Conservation (phyloP, 1,284 basidiomycete species). For the Cutaneotrichosporon daszewskae region DNA sequence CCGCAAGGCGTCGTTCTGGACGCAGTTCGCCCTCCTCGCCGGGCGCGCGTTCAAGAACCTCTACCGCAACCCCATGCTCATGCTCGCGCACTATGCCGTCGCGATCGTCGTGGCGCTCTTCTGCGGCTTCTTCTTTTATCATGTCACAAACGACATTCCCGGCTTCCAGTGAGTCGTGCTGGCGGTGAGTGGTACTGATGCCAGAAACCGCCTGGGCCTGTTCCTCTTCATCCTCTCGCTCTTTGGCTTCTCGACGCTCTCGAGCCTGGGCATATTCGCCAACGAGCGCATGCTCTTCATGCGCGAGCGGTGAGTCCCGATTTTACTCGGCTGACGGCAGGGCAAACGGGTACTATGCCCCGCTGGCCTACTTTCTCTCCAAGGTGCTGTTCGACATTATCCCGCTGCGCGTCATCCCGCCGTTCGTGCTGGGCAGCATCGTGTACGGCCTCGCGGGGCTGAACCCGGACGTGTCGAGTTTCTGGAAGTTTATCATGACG, state of each 20-base stretch:
- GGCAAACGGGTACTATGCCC: constrained; percentile 93
- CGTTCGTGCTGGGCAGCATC: constrained; percentile 88
- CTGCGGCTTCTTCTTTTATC: constrained; percentile 49
- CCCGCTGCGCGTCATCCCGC: constrained; percentile 87
- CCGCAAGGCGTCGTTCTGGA: constrained; percentile 75
- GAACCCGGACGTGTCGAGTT: constrained; percentile 76
- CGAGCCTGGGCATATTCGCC: constrained; percentile 84
- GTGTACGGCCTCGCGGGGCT: constrained; percentile 90
- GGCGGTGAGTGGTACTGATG: not conserved
- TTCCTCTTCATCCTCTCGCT: constrained; percentile 95
- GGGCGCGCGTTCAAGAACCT: constrained; percentile 98
- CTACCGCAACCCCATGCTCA: constrained; percentile 82
- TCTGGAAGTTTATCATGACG: constrained; percentile 97
- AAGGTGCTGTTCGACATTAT: constrained; percentile 96
- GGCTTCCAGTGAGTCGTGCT: constrained; percentile 69
- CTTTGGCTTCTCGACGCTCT: constrained; percentile 93
- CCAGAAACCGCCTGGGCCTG: constrained; percentile 58
- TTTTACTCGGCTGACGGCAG: constrained; percentile 47
- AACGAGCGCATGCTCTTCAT: constrained; percentile 93
- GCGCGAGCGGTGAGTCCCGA: constrained; percentile 68
- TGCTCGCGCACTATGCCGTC: constrained; percentile 83
- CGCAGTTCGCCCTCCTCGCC: constrained; percentile 87
- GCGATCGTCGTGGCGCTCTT: constrained; percentile 73
- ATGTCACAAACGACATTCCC: constrained; percentile 72
- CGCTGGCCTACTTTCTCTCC: constrained; percentile 90